Evolutionary conservation across 1,139 yeast species (phyloP).

Genomic region (Candida pseudoviswanathii): DNA sequence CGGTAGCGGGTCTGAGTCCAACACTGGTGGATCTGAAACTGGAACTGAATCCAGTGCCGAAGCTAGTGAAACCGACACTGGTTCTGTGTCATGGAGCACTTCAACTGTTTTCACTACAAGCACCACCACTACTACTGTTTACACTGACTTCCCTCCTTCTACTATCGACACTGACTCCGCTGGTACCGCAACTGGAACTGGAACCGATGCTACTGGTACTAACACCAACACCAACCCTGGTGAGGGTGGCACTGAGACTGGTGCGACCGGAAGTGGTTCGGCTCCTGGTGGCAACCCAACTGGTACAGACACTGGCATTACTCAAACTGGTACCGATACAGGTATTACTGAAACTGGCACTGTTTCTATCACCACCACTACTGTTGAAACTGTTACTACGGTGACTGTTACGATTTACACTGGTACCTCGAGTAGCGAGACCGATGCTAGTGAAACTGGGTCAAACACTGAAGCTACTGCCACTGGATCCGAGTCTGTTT

Average conservation of each 20-base stretch:
- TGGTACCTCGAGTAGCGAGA: not conserved
- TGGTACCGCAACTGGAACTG: not conserved
- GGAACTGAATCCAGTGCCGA: not conserved
- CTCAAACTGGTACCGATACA: not conserved
- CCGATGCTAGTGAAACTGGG: no score
- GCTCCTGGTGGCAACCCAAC: not conserved
- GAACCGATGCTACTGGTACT: not conserved
- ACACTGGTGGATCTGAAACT: not conserved
- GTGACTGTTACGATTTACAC: constrained; percentile 3
- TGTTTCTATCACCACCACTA: not conserved
- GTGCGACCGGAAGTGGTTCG: not conserved
- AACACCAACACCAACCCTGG: not conserved
- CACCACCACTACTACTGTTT: constrained; percentile 11
- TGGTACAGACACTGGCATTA: constrained; percentile 9
- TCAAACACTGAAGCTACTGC: not conserved
- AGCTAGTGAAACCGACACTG: constrained; percentile 9
- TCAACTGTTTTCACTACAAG: not conserved
- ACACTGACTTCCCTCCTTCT: not conserved
- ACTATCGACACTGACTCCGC: constrained; percentile 3
- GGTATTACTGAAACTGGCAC: constrained; percentile 10
- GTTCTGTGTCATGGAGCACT: not conserved
- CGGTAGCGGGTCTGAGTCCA: not conserved
- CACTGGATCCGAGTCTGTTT: not conserved
- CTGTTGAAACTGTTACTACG: not conserved
- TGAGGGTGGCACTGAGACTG: not conserved